A percentile compares a stretch with the other conserved stretches of the same genome.
These are phyloP conservation scores for Phytophthora cryptogea DNA, from an alignment of 352 stramenopile species.

Conservation along the genomic window DNA sequence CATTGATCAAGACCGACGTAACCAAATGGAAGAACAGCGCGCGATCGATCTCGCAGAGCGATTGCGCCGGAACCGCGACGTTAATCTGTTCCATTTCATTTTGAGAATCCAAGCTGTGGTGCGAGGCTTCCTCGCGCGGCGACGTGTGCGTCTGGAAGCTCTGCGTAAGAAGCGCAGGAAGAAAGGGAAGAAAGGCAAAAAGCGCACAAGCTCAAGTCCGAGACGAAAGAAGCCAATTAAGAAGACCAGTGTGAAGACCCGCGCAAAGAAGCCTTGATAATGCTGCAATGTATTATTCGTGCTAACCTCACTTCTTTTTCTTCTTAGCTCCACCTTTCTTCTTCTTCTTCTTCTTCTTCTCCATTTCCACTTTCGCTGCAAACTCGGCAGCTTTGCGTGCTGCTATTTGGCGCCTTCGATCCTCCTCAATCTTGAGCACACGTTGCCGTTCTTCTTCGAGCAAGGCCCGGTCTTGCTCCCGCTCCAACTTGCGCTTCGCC, in stretches of 20 bases:
- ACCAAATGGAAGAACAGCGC: conserved; percentile 58
- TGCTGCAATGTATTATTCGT: neutral
- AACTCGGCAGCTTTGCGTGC: conserved; percentile 76
- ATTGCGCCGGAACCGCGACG: conserved; percentile 36
- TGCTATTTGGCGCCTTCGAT: conserved; percentile 66
- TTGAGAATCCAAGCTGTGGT: conserved; percentile 62
- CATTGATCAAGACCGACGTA: conserved; percentile 57
- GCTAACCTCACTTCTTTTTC: conserved; percentile 50
- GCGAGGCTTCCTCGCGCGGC: conserved; percentile 61
- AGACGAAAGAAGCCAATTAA: conserved; percentile 20
- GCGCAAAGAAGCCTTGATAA: conserved; percentile 24
- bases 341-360: conserved; percentile 88
- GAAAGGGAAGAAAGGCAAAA: conserved; percentile 39
- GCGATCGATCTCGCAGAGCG: conserved; percentile 37
- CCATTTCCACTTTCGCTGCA: conserved; percentile 68
- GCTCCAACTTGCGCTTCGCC: conserved; percentile 69
- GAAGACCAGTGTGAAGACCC: conserved; percentile 16
- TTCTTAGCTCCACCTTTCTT: conserved; percentile 68
- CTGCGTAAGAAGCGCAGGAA: conserved; percentile 28
- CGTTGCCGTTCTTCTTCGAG: conserved; percentile 61
- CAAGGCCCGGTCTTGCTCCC: conserved; percentile 47
- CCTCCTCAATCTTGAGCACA: conserved; percentile 58
- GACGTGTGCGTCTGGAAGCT: conserved; percentile 38
- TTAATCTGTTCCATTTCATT: conserved; percentile 56
- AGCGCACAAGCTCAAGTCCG: conserved; percentile 20